Conservation (phyloP, 352 stramenopile species). For the Phytophthora sansomeana region DNA sequence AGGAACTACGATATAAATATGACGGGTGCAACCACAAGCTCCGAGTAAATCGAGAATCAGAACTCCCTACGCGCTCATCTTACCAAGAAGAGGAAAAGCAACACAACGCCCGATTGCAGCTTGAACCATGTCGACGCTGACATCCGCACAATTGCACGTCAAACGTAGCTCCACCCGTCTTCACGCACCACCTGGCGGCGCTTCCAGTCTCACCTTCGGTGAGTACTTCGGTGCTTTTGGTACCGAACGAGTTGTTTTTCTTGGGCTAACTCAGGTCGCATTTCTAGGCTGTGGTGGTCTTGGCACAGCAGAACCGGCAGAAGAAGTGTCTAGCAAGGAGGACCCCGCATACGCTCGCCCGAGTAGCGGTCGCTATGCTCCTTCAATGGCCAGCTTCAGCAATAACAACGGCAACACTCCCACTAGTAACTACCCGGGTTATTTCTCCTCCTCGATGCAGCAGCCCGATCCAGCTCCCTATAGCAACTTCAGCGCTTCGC, state of each 20-base stretch:
- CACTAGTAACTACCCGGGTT: conserved; percentile 12
- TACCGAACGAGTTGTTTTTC: too few relatives aligned
- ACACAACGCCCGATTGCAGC: not conserved
- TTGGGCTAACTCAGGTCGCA: conserved; percentile 5
- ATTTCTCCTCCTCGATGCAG: conserved; percentile 1
- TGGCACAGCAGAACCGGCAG: conserved; percentile 49
- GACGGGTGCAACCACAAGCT: not conserved
- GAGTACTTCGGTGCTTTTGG: not conserved
- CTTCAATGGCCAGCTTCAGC: conserved; percentile 10
- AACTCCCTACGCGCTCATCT: not conserved
- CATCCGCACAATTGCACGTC: conserved; percentile 74
- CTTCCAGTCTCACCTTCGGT: conserved; percentile 79
- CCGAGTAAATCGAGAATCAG: not conserved
- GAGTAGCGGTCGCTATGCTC: conserved; percentile 20
- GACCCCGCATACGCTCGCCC: conserved; percentile 21
- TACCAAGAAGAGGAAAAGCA: conserved; percentile 8
- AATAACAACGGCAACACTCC: conserved; percentile 24
- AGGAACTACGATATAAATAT: conserved; percentile 16
- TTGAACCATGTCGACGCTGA: conserved; percentile 77
- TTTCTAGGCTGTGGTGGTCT: conserved; percentile 52
- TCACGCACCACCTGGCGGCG: conserved; percentile 69
- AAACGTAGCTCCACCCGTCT: conserved; percentile 83
- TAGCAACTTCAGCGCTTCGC: conserved; percentile 14
- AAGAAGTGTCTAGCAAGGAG: conserved; percentile 25
- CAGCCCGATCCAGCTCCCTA: conserved; percentile 10